A percentile compares a stretch with the other conserved stretches of the same genome.
These are phyloP conservation scores for Candida ponderosae DNA, from an alignment of 805 yeast species.

Conservation along the genomic window DNA sequence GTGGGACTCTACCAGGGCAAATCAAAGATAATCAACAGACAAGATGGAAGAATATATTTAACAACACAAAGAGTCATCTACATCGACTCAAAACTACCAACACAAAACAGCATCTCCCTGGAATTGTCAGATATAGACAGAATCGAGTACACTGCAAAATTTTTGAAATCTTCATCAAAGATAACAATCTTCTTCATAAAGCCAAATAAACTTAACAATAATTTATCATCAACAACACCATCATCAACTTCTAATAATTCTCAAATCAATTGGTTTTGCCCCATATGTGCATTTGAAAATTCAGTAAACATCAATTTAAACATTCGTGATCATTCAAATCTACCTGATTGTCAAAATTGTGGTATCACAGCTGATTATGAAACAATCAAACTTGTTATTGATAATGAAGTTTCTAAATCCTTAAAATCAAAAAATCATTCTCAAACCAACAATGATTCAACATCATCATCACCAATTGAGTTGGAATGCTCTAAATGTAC, in stretches of 20 bases:
- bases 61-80: conserved; percentile 70
- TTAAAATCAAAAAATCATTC: not conserved
- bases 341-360: conserved; percentile 51
- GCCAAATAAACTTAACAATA: conserved; percentile 2
- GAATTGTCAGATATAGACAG: conserved; percentile 33
- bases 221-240: not conserved
- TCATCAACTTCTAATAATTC: conserved; percentile 3
- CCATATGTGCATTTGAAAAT: conserved; percentile 78
- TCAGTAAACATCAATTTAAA: conserved; percentile 24
- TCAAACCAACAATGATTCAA: not conserved
- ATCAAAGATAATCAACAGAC: conserved; percentile 52
- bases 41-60: conserved; percentile 70
- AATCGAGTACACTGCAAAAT: conserved; percentile 40
- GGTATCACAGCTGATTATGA: conserved; percentile 44
- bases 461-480: conserved; percentile 1
- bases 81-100: conserved; percentile 44
- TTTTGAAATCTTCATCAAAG: conserved; percentile 74
- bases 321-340: conserved; percentile 14
- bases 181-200: conserved; percentile 37
- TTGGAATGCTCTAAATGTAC: conserved; percentile 55
- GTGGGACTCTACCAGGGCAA: conserved; percentile 80
- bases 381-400: conserved; percentile 25
- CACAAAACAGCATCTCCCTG: conserved; percentile 37
- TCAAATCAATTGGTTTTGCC: conserved; percentile 67
- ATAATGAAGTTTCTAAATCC: not conserved